These are phyloP conservation scores for Rhododendron henanense DNA, from an alignment of 148 eudicot genomes.

Conservation along the genomic window DNA sequence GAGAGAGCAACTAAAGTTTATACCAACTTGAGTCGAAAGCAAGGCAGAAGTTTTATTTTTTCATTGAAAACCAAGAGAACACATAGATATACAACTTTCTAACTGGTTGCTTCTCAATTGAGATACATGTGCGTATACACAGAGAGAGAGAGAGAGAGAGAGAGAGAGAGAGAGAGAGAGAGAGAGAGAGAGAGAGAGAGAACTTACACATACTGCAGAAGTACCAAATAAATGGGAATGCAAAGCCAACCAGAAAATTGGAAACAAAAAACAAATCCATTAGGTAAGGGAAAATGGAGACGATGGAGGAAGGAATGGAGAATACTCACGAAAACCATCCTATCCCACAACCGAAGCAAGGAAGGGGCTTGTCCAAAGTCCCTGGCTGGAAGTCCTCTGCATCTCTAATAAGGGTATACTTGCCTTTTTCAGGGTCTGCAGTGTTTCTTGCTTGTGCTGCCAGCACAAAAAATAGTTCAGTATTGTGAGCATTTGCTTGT, in stretches of 20 bases:
- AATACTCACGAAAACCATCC: slow-evolving; percentile 96
- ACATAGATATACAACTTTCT: no score
- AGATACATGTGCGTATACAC: no score
- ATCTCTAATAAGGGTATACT: slow-evolving; percentile 69
- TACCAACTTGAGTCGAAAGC: no score
- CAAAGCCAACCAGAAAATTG: slow-evolving; percentile 76
- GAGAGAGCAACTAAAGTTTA: no score
- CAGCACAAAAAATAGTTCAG: slow-evolving; percentile 6
- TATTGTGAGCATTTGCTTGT: not conserved
- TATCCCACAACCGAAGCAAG: slow-evolving; percentile 92
- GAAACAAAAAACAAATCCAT: not conserved
- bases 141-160: no score
- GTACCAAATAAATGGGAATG: slow-evolving; percentile 76
- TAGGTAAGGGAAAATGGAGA: not conserved
- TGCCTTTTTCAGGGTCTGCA: slow-evolving; percentile 54
- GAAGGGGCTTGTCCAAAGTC: slow-evolving; percentile 75
- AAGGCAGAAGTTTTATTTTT: no score
- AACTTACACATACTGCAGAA: not conserved
- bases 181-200: no score
- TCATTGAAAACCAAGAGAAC: no score
- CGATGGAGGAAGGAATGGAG: not conserved
- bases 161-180: no score
- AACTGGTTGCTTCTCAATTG: no score
- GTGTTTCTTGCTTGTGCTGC: slow-evolving; percentile 49
- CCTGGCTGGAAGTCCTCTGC: slow-evolving; percentile 63